Conservation (phyloP, 108 stramenopile species). For the Cyclotella kingstonii region DNA sequence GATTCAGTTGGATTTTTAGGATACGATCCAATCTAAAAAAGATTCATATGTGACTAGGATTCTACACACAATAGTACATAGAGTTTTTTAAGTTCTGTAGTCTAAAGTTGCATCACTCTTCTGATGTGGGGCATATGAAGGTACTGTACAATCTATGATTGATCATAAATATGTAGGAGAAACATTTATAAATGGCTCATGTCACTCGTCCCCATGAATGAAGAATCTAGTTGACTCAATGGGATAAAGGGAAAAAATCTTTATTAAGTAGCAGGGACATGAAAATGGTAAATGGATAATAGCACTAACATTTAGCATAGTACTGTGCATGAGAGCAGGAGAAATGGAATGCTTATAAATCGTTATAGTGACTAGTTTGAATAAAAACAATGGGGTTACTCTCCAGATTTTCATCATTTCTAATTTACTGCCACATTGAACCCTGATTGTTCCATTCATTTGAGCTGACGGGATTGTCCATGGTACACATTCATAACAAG, state of each 20-base stretch:
- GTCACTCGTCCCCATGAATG: too few relatives aligned
- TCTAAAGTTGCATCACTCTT: too few relatives aligned
- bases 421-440: neutral
- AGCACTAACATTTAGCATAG: neutral
- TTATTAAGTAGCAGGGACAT: neutral
- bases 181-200: neutral
- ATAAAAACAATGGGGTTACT: neutral
- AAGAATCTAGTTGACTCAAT: neutral
- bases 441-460: neutral
- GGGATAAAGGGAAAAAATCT: neutral
- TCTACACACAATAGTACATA: too few relatives aligned
- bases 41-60: too few relatives aligned
- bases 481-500: neutral
- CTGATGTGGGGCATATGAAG: too few relatives aligned
- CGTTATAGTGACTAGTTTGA: neutral
- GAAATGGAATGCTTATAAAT: neutral
- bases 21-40: too few relatives aligned
- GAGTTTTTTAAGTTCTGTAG: too few relatives aligned
- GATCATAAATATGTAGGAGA: neutral
- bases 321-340: neutral
- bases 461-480: neutral
- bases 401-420: neutral
- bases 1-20: too few relatives aligned
- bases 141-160: neutral
- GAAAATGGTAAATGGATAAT: neutral